Evolutionary conservation across 257 asterid genomes (phyloP).

Genomic region (Thymus mandschuricus): DNA sequence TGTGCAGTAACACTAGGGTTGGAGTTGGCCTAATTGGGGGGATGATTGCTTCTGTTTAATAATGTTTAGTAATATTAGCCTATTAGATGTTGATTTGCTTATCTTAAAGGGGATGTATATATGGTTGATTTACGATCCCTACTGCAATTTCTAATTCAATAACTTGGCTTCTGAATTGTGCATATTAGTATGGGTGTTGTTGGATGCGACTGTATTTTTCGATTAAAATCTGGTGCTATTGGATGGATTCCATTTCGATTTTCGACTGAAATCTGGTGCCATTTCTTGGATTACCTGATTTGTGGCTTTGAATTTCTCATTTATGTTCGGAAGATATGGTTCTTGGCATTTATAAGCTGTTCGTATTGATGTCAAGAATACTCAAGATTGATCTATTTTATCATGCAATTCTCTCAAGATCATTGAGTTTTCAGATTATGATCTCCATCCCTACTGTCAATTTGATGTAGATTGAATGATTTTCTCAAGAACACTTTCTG

Average conservation of each 20-base stretch:
- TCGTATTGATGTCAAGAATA: neutral
- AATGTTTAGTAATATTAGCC: conserved; percentile 15
- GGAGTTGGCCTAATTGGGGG: conserved; percentile 24
- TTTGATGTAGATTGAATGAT: neutral
- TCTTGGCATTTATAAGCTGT: conserved; percentile 1
- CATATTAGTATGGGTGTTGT: neutral
- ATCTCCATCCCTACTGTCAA: neutral
- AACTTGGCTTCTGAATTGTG: conserved; percentile 10
- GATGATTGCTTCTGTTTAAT: conserved; percentile 25
- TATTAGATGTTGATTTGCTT: conserved; percentile 31
- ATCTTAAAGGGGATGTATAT: conserved; percentile 34
- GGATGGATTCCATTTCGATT: conserved; percentile 5
- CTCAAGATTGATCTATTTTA: neutral
- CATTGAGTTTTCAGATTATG: neutral
- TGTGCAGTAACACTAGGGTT: conserved; percentile 29
- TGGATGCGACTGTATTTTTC: neutral
- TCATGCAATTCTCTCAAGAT: neutral
- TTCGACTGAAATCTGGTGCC: neutral
- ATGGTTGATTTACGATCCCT: conserved; percentile 11
- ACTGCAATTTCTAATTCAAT: conserved; percentile 37
- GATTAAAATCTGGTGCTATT: too few relatives aligned
- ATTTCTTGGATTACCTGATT: neutral
- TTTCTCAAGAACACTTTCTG: neutral
- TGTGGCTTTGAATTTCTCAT: neutral
- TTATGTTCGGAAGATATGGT: conserved; percentile 3